A percentile compares a stretch with the other conserved stretches of the same genome.
Evolutionary conservation across 2,329 filamentous ascomycete genomes (phyloP).

Genomic region (Gnomoniopsis smithogilvyi): DNA sequence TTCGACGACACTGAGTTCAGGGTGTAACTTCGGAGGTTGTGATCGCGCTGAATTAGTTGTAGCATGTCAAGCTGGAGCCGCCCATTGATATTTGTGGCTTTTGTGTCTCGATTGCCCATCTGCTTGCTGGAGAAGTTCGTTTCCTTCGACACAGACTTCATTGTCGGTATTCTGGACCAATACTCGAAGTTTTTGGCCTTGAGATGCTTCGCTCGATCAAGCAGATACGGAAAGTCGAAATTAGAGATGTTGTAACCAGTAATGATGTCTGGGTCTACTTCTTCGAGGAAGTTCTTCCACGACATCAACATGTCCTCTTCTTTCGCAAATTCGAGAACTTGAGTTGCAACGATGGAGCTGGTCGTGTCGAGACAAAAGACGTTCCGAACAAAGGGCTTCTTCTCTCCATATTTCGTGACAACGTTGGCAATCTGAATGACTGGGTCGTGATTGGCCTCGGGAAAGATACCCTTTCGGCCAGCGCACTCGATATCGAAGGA

Average conservation of each 20-base stretch:
- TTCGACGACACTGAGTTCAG: constrained; percentile 94
- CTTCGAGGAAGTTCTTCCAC: constrained; percentile 86
- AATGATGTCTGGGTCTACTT: constrained; percentile 93
- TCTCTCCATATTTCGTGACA: constrained; percentile 90
- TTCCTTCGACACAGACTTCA: constrained; percentile 69
- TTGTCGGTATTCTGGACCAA: constrained; percentile 75
- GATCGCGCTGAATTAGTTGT: constrained; percentile 91
- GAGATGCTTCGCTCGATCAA: constrained; percentile 82
- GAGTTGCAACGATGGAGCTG: constrained; percentile 90
- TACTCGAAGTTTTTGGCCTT: constrained; percentile 79
- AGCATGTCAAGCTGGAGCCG: constrained; percentile 88
- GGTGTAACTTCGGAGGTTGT: constrained; percentile 94
- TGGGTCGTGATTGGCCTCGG: constrained; percentile 85
- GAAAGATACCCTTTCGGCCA: constrained; percentile 95
- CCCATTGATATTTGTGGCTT: constrained; percentile 91
- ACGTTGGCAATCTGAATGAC: constrained; percentile 98
- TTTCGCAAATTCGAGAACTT: constrained; percentile 77
- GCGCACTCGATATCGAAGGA: constrained; percentile 99
- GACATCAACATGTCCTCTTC: constrained; percentile 89
- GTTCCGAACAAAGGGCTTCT: constrained; percentile 92
- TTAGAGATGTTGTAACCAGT: constrained; percentile 99
- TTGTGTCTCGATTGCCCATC: constrained; percentile 94
- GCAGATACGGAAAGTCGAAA: constrained; percentile 95
- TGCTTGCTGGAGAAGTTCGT: constrained; percentile 96
- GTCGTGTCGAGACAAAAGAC: constrained; percentile 94